Evolutionary conservation across 306 rosid species (phyloP).

Genomic region (Oemleria cerasiformis): DNA sequence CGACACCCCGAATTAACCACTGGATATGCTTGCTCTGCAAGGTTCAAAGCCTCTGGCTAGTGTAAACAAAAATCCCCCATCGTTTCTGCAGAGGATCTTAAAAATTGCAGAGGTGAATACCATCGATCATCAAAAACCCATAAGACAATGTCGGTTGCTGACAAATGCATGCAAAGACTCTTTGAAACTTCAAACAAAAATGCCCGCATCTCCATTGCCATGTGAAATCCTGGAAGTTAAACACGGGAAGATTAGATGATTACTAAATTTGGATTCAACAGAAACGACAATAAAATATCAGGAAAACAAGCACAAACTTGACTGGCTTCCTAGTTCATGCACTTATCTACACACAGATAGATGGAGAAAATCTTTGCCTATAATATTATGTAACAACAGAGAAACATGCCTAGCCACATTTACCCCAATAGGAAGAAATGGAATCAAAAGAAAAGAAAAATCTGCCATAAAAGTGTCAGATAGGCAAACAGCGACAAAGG

Average conservation of each 20-base stretch:
- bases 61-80: neutral
- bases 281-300: neutral
- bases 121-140: neutral
- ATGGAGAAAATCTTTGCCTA: neutral
- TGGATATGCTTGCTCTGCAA: slow-evolving; percentile 8
- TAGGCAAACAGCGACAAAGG: neutral
- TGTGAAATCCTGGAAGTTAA: slow-evolving; percentile 7
- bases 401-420: neutral
- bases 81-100: slow-evolving; percentile 5
- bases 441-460: neutral
- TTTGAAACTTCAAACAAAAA: neutral
- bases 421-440: neutral
- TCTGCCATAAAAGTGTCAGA: neutral
- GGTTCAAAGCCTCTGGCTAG: slow-evolving; percentile 6
- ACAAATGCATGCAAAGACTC: slow-evolving; percentile 12
- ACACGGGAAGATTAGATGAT: neutral
- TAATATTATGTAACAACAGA: too few species aligned
- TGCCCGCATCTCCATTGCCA: slow-evolving; percentile 4
- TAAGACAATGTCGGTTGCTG: neutral
- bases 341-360: neutral
- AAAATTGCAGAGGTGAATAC: neutral
- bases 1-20: neutral
- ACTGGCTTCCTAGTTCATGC: neutral
- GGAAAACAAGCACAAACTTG: neutral
- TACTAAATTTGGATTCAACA: neutral